Evolutionary conservation across 768 basidiomycete species (phyloP).

Genomic region (Mrakia hoshinonis): DNA sequence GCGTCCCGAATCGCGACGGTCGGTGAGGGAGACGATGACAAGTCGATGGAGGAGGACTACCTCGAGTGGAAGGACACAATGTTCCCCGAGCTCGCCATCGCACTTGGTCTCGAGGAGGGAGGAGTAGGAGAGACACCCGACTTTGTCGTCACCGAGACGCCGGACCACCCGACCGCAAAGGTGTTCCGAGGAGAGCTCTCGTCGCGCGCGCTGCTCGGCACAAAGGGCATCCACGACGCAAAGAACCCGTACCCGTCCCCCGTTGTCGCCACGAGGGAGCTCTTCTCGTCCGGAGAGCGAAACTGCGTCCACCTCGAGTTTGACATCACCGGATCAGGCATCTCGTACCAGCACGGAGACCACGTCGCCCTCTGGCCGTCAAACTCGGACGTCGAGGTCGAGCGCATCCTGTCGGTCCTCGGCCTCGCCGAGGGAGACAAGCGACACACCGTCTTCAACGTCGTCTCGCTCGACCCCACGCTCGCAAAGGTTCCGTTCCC

Average conservation of each 20-base stretch:
- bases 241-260: conserved; percentile 95
- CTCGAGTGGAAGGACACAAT: conserved; percentile 97
- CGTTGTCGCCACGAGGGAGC: conserved; percentile 64
- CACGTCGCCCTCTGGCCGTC: conserved; percentile 96
- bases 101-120: conserved; percentile 85
- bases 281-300: conserved; percentile 68
- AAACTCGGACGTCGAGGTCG: conserved; percentile 85
- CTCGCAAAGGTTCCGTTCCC: conserved; percentile 98
- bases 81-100: conserved; percentile 81
- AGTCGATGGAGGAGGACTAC: conserved; percentile 99
- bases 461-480: conserved; percentile 95
- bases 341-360: conserved; percentile 98
- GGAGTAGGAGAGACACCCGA: conserved; percentile 91
- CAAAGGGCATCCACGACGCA: conserved; percentile 92
- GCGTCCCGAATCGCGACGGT: conserved; percentile 74
- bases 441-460: conserved; percentile 72
- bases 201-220: conserved; percentile 80
- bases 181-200: conserved; percentile 95
- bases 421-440: conserved; percentile 61
- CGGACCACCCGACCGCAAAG: conserved; percentile 63
- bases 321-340: conserved; percentile 84
- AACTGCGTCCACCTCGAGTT: conserved; percentile 95
- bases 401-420: conserved; percentile 74
- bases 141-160: conserved; percentile 79
- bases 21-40: conserved; percentile 97